Base-by-base conservation (phyloP, 148 eudicot species). In the Mesembryanthemum crystallinum region DNA sequence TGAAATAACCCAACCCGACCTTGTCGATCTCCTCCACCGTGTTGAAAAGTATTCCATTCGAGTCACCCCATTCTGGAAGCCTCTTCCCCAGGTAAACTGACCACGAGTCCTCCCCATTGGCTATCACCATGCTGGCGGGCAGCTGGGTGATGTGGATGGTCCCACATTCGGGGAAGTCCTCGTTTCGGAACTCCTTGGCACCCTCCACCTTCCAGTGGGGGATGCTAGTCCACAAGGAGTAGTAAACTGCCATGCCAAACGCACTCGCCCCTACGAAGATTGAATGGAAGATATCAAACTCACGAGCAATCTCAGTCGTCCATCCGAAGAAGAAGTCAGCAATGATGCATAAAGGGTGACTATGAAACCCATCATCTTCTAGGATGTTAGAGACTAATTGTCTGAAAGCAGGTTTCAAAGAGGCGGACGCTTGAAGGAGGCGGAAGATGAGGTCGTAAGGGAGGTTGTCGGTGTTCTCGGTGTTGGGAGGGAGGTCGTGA, bases 301-400 rank as follows among this genome's bases (percentile, higher is more conserved):
- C 88, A 24, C 71, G 82, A 2, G 83, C 76, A 0, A 89, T 81
- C 33, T 78, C 78, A 20, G 83, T 85, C 4, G 77, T 67, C 89
- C 89, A 88, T 2, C 88, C 91, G 20, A 88, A 85, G 73, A 90
- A 88, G 23, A 90, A 62, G 69, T 88, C 94, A 0, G 78, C 68
- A 23, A 90, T 78, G 23, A 90, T 78, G 61, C 87, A 88, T 5
- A 86, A 58, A 1, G 87, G 94, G 37, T 77, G 72, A 27, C n/a
- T 37, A 39, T 10, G 47, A 69, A 7, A 20, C 15, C 6, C 20
- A 27, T 25, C 13, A 11, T 61, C 33, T 1, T 64, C 42, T 17
- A 84, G 55, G 17, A 88, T 76, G 1, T 71, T 71, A 12, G 23
- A 20, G 21, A 88, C 73, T 21, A 89, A 62, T 5, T 57, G 62